Evolutionary conservation across 805 yeast genomes (phyloP), one percentile per base, ranked within the genome.

Genomic region (Candida orba): DNA sequence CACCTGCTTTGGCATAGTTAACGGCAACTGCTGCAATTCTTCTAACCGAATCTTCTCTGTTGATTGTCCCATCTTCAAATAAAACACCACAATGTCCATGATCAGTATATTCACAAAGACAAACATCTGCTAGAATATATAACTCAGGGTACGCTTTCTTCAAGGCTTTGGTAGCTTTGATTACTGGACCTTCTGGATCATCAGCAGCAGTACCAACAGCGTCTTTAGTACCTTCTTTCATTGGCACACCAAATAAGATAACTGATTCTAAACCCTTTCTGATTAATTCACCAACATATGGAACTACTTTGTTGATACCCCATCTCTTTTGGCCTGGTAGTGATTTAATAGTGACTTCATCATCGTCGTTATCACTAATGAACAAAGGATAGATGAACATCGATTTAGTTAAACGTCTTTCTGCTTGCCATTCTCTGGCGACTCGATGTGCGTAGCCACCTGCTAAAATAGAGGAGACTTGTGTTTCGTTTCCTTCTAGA

Each of bases 51-150:
- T 66, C 61, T 43, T 79, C 84, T 43, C 95, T 75, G 60, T 84
- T 82, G 56, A 93, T 76, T 9, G 85, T 59, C 8, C 98, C 97
- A 60, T 89, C 97, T 44, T 85, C 95, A 48, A 81, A 73, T 42
- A 93, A 71, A 14, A 89, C 73, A 34, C 99, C 99, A 67, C 99
- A 93, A 63, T 93, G 99, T n/a, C 99, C 99, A 58, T 93, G 98
- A 44, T 82, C 75, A 8, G 99, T 93, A 65, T 88, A 93, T 66
- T 93, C 99, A 69, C 99, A 93, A 42, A 93, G 68, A 65, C 99
- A 93, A 23, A 91, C 97, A 60, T 93, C 99, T 59, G 96, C 85
- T 75, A 89, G 79, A 50, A 93, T 78, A 62, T 81, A 91, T 46
- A 93, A 72, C 24, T 78, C 83, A 5, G 99, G 98, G 67, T 85